Evolutionary conservation across 345 rosid genomes (phyloP).

Genomic region (Rhizophora mangle): DNA sequence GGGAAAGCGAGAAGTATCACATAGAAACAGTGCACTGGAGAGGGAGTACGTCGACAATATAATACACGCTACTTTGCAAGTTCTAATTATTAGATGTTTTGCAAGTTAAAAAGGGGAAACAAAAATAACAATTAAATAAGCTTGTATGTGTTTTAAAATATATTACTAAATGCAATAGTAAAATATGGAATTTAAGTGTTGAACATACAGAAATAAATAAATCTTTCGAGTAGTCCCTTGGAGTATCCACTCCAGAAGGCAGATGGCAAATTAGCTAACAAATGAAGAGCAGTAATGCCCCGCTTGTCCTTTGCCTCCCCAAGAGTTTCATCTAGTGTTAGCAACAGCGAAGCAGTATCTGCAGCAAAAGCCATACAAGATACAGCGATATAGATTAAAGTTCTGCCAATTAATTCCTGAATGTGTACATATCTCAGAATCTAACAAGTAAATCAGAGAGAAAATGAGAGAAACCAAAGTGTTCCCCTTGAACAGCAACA

Average conservation of each 20-base stretch:
- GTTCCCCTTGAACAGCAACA: constrained; percentile 24
- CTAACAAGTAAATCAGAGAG: neutral
- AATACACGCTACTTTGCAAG: neutral
- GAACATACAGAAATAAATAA: constrained; percentile 19
- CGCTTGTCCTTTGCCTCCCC: constrained; percentile 1
- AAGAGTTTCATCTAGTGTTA: constrained; percentile 1
- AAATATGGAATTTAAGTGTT: neutral
- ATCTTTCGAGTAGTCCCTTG: neutral
- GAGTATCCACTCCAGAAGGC: constrained; percentile 26
- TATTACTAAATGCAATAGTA: too few species aligned
- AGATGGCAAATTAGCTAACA: constrained; percentile 20
- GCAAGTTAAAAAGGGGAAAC: neutral
- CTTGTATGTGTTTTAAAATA: too few species aligned
- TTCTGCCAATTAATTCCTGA: too few species aligned
- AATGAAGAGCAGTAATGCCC: constrained; percentile 21
- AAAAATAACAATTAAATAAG: too few species aligned
- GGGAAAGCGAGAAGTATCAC: too few species aligned
- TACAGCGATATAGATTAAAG: too few species aligned
- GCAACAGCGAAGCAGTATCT: constrained; percentile 25
- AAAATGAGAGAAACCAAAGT: constrained; percentile 20
- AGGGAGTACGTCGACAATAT: too few species aligned
- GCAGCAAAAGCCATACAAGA: neutral
- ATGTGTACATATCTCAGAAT: too few species aligned
- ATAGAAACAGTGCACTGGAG: too few species aligned
- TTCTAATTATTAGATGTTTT: neutral